Conservation (phyloP, 2,329 filamentous ascomycete genomes). For the Chaetomiaceae sp. region DNA sequence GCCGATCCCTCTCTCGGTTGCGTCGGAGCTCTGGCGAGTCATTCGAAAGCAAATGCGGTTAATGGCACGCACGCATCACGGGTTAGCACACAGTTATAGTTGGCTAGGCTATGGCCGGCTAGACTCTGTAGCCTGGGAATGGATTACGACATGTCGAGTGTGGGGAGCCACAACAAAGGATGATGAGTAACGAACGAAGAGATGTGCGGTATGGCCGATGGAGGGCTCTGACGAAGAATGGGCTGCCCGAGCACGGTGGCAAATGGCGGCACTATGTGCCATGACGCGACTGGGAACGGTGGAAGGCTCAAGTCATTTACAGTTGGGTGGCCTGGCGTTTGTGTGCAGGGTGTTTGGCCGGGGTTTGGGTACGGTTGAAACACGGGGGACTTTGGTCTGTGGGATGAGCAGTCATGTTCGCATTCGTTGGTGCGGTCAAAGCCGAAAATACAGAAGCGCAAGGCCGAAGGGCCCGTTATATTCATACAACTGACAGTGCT, state of each 20-base stretch:
- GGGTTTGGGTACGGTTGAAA: not conserved
- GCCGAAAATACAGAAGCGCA: not conserved
- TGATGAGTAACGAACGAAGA: not conserved
- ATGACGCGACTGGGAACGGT: not conserved
- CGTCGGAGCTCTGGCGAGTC: no score
- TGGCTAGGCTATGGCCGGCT: no score
- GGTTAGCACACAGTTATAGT: no score
- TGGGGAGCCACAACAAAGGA: no score
- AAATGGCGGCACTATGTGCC: not conserved
- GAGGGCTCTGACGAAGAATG: not conserved
- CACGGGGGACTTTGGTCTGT: not conserved
- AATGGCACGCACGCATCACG: no score
- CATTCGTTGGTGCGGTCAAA: not conserved
- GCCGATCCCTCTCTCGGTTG: no score
- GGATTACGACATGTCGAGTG: no score
- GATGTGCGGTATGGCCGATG: not conserved
- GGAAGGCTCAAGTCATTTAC: not conserved
- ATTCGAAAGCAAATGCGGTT: no score
- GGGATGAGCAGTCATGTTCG: not conserved
- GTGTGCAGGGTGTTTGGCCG: not conserved
- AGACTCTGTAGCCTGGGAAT: no score
- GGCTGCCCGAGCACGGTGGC: not conserved
- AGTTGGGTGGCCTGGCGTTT: not conserved
- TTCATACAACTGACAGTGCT: no score
- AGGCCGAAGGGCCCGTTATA: not conserved